Evolutionary conservation across 108 stramenopile species (phyloP), one percentile per base, ranked within the genome.

Genomic region (Skeletonema grethae): DNA sequence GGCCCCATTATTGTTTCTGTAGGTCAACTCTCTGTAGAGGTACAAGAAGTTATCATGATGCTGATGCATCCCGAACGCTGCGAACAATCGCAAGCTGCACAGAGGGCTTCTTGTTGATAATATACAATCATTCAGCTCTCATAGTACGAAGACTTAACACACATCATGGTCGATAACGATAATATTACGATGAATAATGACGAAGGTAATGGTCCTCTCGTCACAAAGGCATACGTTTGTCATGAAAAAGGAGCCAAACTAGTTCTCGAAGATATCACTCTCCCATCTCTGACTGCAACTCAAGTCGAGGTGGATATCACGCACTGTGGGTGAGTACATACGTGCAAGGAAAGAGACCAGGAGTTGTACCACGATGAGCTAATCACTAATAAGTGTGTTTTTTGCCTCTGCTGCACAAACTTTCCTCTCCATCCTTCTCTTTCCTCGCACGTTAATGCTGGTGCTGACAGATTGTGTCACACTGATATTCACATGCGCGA

Each of bases 401-500:
- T 9, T 61, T 24, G 16, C 12, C 6, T 32, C 22, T 28, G 2
- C 8, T 61, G 22, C 1, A 6, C n/a, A 34, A 34, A 3, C 32
- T 34, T 34, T 34, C 4, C 5, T 61, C 16, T 28, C n/a, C n/a
- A 7, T 34, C 61, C 7, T 29, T 7, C 25, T 30, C 25, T 61
- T 16, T 28, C 20, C 4, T 61, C 25, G 7, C 60, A 61, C n/a
- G n/a, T n/a, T n/a, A n/a, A n/a, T n/a, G n/a, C n/a, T n/a, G n/a
- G n/a, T 61, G 60, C 6, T 5, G 10, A 61, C 28, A 61, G 72
- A 25, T 56, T 73, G 30, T 73, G 72, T 16, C 72, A 53, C 72
- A 73, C 72, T 18, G 72, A 73, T 38, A 67, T 67, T 30, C 72
- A 73, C 53, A 73, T 73, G 72, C 65, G 55, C 11, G 45, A 73